These are phyloP conservation scores for Nakataea oryzae DNA, from an alignment of 2,329 filamentous ascomycete species.

Conservation along the genomic window DNA sequence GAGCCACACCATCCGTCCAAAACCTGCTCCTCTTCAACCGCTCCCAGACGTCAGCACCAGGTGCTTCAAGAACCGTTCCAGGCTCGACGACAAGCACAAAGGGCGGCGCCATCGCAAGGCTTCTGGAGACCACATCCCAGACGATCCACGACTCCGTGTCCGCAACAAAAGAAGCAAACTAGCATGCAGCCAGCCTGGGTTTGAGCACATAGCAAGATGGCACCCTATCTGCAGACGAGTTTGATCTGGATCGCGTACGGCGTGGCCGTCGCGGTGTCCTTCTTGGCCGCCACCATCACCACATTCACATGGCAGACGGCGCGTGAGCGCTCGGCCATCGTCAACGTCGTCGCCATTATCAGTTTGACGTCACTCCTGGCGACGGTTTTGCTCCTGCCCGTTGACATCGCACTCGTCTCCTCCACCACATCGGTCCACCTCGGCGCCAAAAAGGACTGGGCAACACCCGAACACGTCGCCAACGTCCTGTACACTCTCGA, in stretches of 20 bases:
- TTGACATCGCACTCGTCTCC: slow-evolving; percentile 91
- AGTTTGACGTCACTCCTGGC: slow-evolving; percentile 81
- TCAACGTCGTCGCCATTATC: slow-evolving; percentile 77
- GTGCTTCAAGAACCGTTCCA: background rate
- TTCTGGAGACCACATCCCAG: background rate
- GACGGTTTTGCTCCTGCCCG: slow-evolving; percentile 83
- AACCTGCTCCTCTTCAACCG: background rate
- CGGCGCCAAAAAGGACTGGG: slow-evolving; percentile 90
- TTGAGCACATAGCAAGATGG: slow-evolving; percentile 2
- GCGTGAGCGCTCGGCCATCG: slow-evolving; percentile 70
- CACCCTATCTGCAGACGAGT: slow-evolving; percentile 63
- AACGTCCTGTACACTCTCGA: slow-evolving; percentile 72
- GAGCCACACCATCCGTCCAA: background rate
- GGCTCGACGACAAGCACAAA: background rate
- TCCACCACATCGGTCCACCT: slow-evolving; percentile 67
- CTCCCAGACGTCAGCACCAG: background rate
- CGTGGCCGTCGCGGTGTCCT: slow-evolving; percentile 65
- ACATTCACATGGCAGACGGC: slow-evolving; percentile 88
- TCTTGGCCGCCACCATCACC: slow-evolving; percentile 71
- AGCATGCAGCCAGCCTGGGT: background rate
- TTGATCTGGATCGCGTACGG: slow-evolving; percentile 95
- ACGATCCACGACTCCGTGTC: background rate
- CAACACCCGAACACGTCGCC: slow-evolving; percentile 69
- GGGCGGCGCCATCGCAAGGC: background rate
- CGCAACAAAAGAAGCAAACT: background rate